Conservation (phyloP, 1,284 basidiomycete species). For the Heterobasidion irregulare region DNA sequence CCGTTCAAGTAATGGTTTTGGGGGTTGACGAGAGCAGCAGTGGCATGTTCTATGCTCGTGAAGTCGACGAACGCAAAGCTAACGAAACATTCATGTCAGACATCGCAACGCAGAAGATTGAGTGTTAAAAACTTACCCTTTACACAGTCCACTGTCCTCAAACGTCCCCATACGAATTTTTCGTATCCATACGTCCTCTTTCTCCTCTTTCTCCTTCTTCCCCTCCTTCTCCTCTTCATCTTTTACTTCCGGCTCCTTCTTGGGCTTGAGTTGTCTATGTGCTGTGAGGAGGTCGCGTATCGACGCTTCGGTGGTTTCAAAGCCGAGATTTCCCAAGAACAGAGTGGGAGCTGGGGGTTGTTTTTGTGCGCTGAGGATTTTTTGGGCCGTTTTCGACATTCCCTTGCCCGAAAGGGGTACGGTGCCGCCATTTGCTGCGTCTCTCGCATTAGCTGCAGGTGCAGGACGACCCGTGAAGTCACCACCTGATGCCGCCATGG, state of each 20-base stretch:
- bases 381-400: slow-evolving; percentile 74
- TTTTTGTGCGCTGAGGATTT: slow-evolving; percentile 75
- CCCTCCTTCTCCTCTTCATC: slow-evolving; percentile 18
- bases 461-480: slow-evolving; percentile 65
- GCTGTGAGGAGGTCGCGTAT: slow-evolving; percentile 69
- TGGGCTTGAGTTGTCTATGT: slow-evolving; percentile 34
- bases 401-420: slow-evolving; percentile 22
- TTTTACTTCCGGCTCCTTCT: slow-evolving; percentile 18
- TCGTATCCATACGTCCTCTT: slow-evolving; percentile 62
- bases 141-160: slow-evolving; percentile 90
- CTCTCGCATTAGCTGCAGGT: slow-evolving; percentile 18
- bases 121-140: slow-evolving; percentile 59
- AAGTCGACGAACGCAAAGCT: slow-evolving; percentile 98
- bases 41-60: slow-evolving; percentile 70
- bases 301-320: slow-evolving; percentile 74
- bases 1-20: slow-evolving; percentile 83
- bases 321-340: slow-evolving; percentile 86
- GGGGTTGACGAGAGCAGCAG: slow-evolving; percentile 73
- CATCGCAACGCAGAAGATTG: background rate
- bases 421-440: slow-evolving; percentile 12
- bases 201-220: slow-evolving; percentile 15
- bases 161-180: slow-evolving; percentile 93
- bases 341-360: slow-evolving; percentile 79
- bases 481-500: slow-evolving; percentile 38
- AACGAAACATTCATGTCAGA: slow-evolving; percentile 4